These are phyloP conservation scores for Fragaria ananassa DNA, from an alignment of 306 rosid genomes.

Conservation along the genomic window DNA sequence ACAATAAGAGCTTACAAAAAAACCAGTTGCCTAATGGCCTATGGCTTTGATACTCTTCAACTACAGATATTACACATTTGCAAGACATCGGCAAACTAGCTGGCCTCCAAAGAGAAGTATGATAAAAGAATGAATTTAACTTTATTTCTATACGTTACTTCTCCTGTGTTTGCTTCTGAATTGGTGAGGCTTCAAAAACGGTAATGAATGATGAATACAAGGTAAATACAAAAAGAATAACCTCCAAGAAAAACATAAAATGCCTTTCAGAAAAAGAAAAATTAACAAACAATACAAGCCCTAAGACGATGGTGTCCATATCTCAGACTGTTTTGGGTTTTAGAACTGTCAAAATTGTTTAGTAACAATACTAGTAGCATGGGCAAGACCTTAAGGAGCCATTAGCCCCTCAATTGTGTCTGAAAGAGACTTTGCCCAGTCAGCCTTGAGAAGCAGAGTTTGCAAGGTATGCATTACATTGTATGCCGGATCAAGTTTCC, in stretches of 20 bases:
- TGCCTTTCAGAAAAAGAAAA: background rate
- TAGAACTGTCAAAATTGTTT: constrained; percentile 58
- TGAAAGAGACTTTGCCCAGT: constrained; percentile 92
- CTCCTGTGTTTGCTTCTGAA: constrained; percentile 12
- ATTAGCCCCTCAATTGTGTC: constrained; percentile 95
- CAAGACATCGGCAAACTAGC: background rate
- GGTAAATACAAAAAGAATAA: constrained; percentile 24
- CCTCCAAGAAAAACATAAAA: constrained; percentile 9
- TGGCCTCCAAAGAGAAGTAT: background rate
- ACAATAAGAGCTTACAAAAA: background rate
- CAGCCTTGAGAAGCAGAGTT: constrained; percentile 84
- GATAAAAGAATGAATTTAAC: constrained; percentile 18
- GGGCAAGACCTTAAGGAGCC: constrained; percentile 69
- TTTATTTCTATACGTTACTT: constrained; percentile 1
- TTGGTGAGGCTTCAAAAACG: constrained; percentile 27
- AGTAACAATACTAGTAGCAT: constrained; percentile 22
- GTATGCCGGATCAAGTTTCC: constrained; percentile 88
- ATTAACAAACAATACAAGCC: background rate
- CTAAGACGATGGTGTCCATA: constrained; percentile 3
- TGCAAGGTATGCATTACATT: constrained; percentile 92
- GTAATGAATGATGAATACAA: constrained; percentile 2
- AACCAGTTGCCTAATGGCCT: background rate
- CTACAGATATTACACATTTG: background rate
- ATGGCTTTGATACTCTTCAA: background rate
- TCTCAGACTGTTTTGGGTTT: constrained; percentile 32